Conservation (phyloP, 2,329 filamentous ascomycete species). For the Ophiostoma populinum region DNA sequence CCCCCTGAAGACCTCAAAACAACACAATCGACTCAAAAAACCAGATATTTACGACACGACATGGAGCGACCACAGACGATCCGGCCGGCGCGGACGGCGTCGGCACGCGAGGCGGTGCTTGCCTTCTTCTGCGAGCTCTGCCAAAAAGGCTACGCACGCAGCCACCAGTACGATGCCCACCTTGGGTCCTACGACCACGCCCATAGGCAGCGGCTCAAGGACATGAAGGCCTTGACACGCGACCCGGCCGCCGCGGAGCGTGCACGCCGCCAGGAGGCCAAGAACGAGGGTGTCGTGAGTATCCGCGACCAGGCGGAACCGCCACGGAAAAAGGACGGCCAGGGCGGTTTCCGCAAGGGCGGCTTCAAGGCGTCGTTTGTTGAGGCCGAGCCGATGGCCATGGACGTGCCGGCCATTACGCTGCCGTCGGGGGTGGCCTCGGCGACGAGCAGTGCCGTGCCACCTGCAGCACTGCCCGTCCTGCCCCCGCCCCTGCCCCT, state of each 20-base stretch:
- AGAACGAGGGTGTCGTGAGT: constrained; percentile 49
- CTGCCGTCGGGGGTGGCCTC: background rate
- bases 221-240: constrained; percentile 71
- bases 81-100: constrained; percentile 38
- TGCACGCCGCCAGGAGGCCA: constrained; percentile 52
- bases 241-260: constrained; percentile 48
- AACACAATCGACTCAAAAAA: background rate
- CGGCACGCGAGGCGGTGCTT: constrained; percentile 58
- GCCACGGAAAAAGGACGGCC: constrained; percentile 5
- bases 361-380: constrained; percentile 67
- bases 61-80: constrained; percentile 42
- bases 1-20: background rate
- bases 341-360: constrained; percentile 58
- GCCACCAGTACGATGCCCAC: constrained; percentile 93
- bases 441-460: background rate
- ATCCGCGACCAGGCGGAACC: constrained; percentile 40
- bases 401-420: background rate
- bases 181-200: constrained; percentile 89
- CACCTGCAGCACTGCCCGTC: background rate
- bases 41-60: constrained; percentile 4
- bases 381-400: constrained; percentile 17
- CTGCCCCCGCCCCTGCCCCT: background rate
- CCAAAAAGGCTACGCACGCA: constrained; percentile 83
- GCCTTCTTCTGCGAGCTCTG: constrained; percentile 79
- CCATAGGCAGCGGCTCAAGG: constrained; percentile 77